phyloP scores from a whole-genome alignment of 164 flowering plant genomes.

The Dillenia suffruticosa region DNA sequence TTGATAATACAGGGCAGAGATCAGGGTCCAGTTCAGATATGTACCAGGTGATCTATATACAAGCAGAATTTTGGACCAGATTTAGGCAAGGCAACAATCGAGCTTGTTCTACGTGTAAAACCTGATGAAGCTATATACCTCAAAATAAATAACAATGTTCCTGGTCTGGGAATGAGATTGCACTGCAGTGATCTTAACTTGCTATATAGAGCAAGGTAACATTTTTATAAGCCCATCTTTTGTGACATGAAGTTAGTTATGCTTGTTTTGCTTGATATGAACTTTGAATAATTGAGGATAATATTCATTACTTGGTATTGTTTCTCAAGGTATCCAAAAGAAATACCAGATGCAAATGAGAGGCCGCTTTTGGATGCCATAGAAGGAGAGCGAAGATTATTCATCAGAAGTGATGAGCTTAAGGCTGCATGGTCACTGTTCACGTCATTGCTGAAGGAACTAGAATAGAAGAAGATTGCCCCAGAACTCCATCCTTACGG shows the following conservation, averaged over 20 bases:
- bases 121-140: slow-evolving; percentile 86
- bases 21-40: slow-evolving; percentile 83
- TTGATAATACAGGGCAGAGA: slow-evolving; percentile 64
- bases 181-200: slow-evolving; percentile 75
- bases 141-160: slow-evolving; percentile 83
- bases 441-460: slow-evolving; percentile 73
- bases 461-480: slow-evolving; percentile 63
- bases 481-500: slow-evolving; percentile 84
- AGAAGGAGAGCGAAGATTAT: slow-evolving; percentile 77
- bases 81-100: slow-evolving; percentile 71
- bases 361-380: slow-evolving; percentile 78
- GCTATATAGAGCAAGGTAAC: slow-evolving; percentile 65
- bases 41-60: slow-evolving; percentile 87
- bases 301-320: neutral
- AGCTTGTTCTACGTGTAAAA: slow-evolving; percentile 76
- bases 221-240: neutral
- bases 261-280: neutral
- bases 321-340: slow-evolving; percentile 52
- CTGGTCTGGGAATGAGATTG: slow-evolving; percentile 79
- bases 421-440: slow-evolving; percentile 91
- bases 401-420: slow-evolving; percentile 92
- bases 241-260: neutral
- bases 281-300: neutral
- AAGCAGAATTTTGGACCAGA: slow-evolving; percentile 58
- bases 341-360: slow-evolving; percentile 87